A percentile compares a stretch with the other conserved stretches of the same genome.
Evolutionary conservation across 768 basidiomycete genomes (phyloP).

Genomic region (Russula dissimulans): DNA sequence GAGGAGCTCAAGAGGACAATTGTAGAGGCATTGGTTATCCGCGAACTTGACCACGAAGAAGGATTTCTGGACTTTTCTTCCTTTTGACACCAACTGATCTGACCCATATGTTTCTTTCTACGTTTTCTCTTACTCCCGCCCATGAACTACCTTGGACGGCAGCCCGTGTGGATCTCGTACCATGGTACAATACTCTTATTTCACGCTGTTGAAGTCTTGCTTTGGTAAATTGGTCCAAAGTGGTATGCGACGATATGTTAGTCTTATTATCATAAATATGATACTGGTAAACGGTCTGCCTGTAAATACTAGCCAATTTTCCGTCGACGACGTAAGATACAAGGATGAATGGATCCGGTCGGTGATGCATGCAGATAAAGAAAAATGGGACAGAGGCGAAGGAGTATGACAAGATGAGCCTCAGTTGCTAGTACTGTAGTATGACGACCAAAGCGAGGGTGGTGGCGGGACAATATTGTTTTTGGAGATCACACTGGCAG

Average conservation of each 20-base stretch:
- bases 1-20: constrained; percentile 46
- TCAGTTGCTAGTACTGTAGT: too few species aligned
- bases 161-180: neutral
- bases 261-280: neutral
- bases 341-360: neutral
- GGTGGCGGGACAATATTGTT: too few species aligned
- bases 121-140: neutral
- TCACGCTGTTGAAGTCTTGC: neutral
- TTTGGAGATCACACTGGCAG: too few species aligned
- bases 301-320: neutral
- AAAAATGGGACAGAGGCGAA: too few species aligned
- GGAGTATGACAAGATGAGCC: too few species aligned
- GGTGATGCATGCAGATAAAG: too few species aligned
- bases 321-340: neutral
- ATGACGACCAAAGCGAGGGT: too few species aligned
- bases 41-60: constrained; percentile 69
- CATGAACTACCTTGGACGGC: neutral
- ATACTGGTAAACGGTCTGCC: neutral
- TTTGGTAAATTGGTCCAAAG: neutral
- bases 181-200: neutral
- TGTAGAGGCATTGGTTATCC: constrained; percentile 71
- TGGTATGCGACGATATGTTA: neutral
- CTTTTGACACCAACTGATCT: constrained; percentile 27
- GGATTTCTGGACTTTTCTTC: constrained; percentile 68
- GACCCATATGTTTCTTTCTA: neutral